phyloP scores from a whole-genome alignment of 2,329 filamentous ascomycete genomes.

The Coleophoma eucalyptorum region DNA sequence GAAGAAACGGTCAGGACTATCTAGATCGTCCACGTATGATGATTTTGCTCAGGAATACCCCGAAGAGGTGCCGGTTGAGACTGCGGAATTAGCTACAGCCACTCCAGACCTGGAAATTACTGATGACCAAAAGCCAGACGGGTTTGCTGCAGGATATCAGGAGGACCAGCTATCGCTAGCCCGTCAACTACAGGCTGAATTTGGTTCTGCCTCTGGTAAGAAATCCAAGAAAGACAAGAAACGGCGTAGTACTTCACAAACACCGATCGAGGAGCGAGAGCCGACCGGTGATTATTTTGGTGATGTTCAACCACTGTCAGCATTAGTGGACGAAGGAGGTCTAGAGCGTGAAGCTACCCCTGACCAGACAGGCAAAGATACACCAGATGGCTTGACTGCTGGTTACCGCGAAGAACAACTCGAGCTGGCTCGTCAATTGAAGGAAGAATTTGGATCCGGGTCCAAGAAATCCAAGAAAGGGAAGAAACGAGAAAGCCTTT shows the following conservation, averaged over 20 bases:
- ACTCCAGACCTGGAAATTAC: not conserved
- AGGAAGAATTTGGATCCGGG: slow-evolving; percentile 18
- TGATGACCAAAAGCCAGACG: slow-evolving; percentile 1
- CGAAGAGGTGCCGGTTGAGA: not conserved
- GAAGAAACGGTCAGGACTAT: slow-evolving; percentile 19
- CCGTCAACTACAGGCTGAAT: slow-evolving; percentile 6
- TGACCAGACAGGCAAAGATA: not conserved
- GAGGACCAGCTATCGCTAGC: slow-evolving; percentile 9
- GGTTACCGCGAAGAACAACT: slow-evolving; percentile 22
- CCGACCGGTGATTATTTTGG: not conserved
- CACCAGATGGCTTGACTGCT: slow-evolving; percentile 13
- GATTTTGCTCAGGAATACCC: slow-evolving; percentile 4
- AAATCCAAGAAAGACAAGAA: slow-evolving; percentile 28
- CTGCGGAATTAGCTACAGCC: not conserved
- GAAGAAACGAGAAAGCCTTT: slow-evolving; percentile 25
- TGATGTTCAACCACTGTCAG: not conserved
- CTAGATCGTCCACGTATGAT: slow-evolving; percentile 8
- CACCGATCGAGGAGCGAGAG: slow-evolving; percentile 2
- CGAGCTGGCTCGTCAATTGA: slow-evolving; percentile 21
- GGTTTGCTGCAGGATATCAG: slow-evolving; percentile 4
- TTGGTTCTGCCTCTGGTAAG: slow-evolving; percentile 15
- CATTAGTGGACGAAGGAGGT: not conserved
- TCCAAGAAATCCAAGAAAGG: slow-evolving; percentile 32
- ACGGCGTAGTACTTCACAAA: slow-evolving; percentile 7
- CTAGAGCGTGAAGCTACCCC: not conserved